Base-by-base conservation (phyloP, 305 asterid genomes). In the Fraxinus sp. region DNA sequence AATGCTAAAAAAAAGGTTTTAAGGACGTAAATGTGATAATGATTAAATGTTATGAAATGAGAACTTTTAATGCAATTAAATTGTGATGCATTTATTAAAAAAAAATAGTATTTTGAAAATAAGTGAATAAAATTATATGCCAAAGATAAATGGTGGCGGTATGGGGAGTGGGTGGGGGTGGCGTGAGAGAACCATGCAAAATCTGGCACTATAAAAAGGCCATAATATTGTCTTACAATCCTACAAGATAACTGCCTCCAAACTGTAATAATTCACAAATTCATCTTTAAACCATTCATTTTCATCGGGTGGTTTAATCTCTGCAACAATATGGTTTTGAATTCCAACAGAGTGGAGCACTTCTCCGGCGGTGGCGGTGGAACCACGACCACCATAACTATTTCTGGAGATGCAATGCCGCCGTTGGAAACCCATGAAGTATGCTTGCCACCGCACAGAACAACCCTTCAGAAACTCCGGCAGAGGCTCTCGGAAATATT, bases 391-490 rank as follows among this genome's bases (percentile, higher is more conserved):
- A 24, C 79, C 83, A 32, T 77, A 75, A 24, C 57, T 73, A 52
- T 20, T 64, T 46, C 71, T 33, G 72, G 57, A 44, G 70, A 16
- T 46, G 84, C 86, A 78, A 59, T 57, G 84, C 70, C 87, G 79
- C 68, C 89, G 73, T 1, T 83, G 81, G 87, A 86, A 72, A 85
- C 90, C 16, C 97, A 92, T 85, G 82, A 49, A 57, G 98, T 95
- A 28, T 87, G 94, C 81, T 84, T 95, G 68, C 98, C 98, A 74
- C 98, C 94, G 33, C 90, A 80, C 20, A 83, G 81, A 33, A 90
- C 97, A 80, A 89, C 99, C 44, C 57, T 78, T 74, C 85, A 93
- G 87, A 95, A 95, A 84, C 97, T 95, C 22, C 82, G 85, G 74
- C 89, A 83, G 79, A 92, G 91, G 74, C 83, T 95, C 0, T 57